Evolutionary conservation across 805 yeast genomes (phyloP).

Genomic region (Yamadazyma nakazawae): DNA sequence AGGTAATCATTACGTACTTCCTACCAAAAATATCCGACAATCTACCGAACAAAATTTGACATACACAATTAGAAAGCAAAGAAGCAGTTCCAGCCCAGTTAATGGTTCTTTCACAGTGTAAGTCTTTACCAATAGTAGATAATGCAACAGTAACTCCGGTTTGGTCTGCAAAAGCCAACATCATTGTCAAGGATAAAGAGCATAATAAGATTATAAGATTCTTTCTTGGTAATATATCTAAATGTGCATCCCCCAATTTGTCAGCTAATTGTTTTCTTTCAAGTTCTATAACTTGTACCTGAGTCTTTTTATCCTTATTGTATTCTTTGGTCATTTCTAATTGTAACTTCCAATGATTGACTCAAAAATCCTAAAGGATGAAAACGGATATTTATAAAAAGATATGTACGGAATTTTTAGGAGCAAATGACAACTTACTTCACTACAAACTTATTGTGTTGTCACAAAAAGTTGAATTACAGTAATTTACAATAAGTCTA

Average conservation of each 20-base stretch:
- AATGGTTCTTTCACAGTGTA: slow-evolving; percentile 45
- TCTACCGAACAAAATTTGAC: slow-evolving; percentile 53
- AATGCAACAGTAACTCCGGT: slow-evolving; percentile 48
- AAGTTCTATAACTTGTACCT: slow-evolving; percentile 7
- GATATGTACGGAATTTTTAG: neutral
- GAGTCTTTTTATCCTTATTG: neutral
- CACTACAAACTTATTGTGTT: neutral
- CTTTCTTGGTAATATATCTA: slow-evolving; percentile 36
- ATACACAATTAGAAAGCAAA: slow-evolving; percentile 48
- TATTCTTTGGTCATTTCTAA: neutral
- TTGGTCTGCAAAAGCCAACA: slow-evolving; percentile 48
- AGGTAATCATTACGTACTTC: slow-evolving; percentile 39
- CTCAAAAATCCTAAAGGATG: neutral
- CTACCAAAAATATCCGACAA: slow-evolving; percentile 55
- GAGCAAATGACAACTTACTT: neutral
- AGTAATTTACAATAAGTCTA: no score
- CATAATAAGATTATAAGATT: slow-evolving; percentile 35
- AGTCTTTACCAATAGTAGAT: slow-evolving; percentile 45
- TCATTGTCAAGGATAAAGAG: slow-evolving; percentile 36
- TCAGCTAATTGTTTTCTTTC: slow-evolving; percentile 15
- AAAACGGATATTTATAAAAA: neutral
- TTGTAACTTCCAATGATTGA: neutral
- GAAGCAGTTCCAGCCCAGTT: slow-evolving; percentile 60
- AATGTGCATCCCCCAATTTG: slow-evolving; percentile 40
- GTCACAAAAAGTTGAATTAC: no score